Percentiles rank a stretch among this genome's conserved stretches.
Evolutionary conservation across 257 asterid species (phyloP).

Genomic region (Ehretia macrophylla): DNA sequence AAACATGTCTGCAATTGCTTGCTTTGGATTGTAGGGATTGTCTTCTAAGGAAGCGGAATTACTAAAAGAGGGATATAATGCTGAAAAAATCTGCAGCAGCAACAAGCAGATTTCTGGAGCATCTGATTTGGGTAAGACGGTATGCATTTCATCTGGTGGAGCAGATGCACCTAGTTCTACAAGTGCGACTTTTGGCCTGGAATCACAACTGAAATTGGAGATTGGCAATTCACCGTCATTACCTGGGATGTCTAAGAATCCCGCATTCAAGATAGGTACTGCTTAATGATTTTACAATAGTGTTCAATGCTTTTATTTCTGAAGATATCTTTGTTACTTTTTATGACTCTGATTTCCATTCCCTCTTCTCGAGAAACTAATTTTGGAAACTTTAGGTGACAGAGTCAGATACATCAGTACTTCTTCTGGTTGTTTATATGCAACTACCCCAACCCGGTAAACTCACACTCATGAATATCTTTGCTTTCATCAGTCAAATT

Average conservation of each 20-base stretch:
- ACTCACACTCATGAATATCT: neutral
- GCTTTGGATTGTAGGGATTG: slow-evolving; percentile 45
- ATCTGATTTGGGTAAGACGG: slow-evolving; percentile 47
- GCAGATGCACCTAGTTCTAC: slow-evolving; percentile 31
- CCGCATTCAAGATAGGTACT: slow-evolving; percentile 44
- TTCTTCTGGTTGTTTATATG: slow-evolving; percentile 50
- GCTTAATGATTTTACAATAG: slow-evolving; percentile 10
- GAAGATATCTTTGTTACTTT: slow-evolving; percentile 3
- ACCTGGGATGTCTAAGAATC: slow-evolving; percentile 43
- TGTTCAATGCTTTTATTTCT: slow-evolving; percentile 1
- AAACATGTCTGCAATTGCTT: neutral
- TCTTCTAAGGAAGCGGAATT: slow-evolving; percentile 64
- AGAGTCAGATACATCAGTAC: slow-evolving; percentile 73
- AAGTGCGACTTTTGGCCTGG: slow-evolving; percentile 36
- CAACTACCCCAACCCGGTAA: slow-evolving; percentile 53
- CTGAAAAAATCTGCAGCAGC: slow-evolving; percentile 41
- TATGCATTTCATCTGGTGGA: slow-evolving; percentile 45
- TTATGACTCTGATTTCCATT: slow-evolving; percentile 11
- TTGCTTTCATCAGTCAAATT: no score
- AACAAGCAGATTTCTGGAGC: slow-evolving; percentile 45
- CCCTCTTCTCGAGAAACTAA: slow-evolving; percentile 2
- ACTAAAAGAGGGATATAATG: slow-evolving; percentile 46
- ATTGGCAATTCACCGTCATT: slow-evolving; percentile 36
- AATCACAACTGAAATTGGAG: slow-evolving; percentile 46
- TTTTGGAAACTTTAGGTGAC: slow-evolving; percentile 52